Percentiles rank a stretch among this genome's conserved stretches.
phyloP scores from a whole-genome alignment of 192 early-diverging fungal genomes.

The Polychytrium aggregatum region DNA sequence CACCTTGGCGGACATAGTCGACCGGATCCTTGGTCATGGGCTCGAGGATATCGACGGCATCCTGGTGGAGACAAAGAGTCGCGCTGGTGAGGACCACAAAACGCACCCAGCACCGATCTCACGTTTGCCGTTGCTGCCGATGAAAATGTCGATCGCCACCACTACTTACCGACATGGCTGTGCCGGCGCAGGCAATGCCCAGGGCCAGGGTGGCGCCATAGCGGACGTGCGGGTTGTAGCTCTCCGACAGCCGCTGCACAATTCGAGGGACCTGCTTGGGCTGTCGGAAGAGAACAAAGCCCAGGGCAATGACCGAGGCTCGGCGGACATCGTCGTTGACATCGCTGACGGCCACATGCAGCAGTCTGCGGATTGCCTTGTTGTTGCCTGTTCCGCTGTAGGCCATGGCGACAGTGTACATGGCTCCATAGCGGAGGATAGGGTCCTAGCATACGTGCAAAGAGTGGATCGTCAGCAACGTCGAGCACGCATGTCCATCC shows the following conservation, averaged over 20 bases:
- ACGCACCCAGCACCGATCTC: no score
- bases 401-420: slow-evolving; percentile 95
- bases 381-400: slow-evolving; percentile 98
- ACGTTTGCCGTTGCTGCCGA: no score
- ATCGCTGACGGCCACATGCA: slow-evolving; percentile 96
- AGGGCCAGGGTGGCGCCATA: slow-evolving; percentile 93
- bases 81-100: neutral
- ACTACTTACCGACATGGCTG: slow-evolving; percentile 52
- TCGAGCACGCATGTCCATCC: no score
- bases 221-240: slow-evolving; percentile 97
- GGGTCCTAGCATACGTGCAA: slow-evolving; percentile 50
- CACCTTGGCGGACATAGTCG: slow-evolving; percentile 96
- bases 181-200: slow-evolving; percentile 95
- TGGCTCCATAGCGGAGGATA: slow-evolving; percentile 90
- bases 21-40: slow-evolving; percentile 96
- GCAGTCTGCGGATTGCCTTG: slow-evolving; percentile 82
- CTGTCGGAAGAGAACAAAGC: slow-evolving; percentile 87
- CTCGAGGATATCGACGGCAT: slow-evolving; percentile 87
- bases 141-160: no score
- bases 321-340: slow-evolving; percentile 99
- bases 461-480: no score
- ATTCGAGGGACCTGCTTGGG: slow-evolving; percentile 95
- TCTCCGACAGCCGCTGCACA: slow-evolving; percentile 93
- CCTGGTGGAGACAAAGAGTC: slow-evolving; percentile 23
- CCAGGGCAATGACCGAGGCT: slow-evolving; percentile 93